Percentiles rank a stretch among this genome's conserved stretches.
Conservation (phyloP, 345 rosid genomes). For the Ricinus communis region DNA sequence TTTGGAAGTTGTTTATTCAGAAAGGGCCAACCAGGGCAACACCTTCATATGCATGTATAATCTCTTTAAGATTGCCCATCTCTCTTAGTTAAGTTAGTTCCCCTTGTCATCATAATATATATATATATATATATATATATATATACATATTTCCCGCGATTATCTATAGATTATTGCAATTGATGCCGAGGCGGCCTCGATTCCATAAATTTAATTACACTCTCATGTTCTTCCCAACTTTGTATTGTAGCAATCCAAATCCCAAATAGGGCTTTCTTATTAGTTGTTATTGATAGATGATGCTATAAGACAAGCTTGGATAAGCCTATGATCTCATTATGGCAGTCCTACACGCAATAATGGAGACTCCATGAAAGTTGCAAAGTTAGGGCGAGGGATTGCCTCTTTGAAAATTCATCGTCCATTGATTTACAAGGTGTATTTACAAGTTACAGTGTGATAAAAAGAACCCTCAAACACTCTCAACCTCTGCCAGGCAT, state of each 20-base stretch:
- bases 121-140: too few species aligned
- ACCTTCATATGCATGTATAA: too few species aligned
- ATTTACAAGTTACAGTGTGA: slow-evolving; percentile 50
- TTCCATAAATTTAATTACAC: background rate
- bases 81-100: too few species aligned
- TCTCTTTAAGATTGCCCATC: too few species aligned
- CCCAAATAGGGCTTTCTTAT: background rate
- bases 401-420: slow-evolving; percentile 24
- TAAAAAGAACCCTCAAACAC: slow-evolving; percentile 26
- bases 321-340: slow-evolving; percentile 20
- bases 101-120: too few species aligned
- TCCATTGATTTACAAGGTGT: slow-evolving; percentile 44
- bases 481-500: slow-evolving; percentile 53
- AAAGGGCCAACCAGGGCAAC: too few species aligned
- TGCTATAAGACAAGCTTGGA: slow-evolving; percentile 12
- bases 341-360: slow-evolving; percentile 20
- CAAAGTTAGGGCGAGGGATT: too few species aligned
- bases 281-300: slow-evolving; percentile 3
- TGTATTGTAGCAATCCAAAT: background rate
- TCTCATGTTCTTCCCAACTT: background rate
- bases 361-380: slow-evolving; percentile 23
- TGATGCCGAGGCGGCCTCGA: too few species aligned
- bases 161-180: background rate
- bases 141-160: too few species aligned
- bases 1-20: too few species aligned